These are phyloP conservation scores for maize (Zea mays) DNA, from an alignment of 176 grass and related monocot genomes.

Conservation along the genomic window Zm-B73-REFERENCE-NAM-5.0 NC_050103.1:72576001-72576500, in stretches of 20 bases:
- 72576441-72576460: background rate
- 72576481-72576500: background rate
- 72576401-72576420: background rate
- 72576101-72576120: background rate
- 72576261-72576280: background rate
- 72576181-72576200: constrained; percentile 2
- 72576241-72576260: background rate
- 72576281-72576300: background rate
- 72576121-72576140: background rate
- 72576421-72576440: background rate
- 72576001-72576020: background rate
- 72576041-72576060: background rate
- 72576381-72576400: background rate
- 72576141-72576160: background rate
- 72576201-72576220: background rate
- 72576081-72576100: background rate
- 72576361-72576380: background rate
- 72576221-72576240: constrained; percentile 2
- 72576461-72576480: background rate
- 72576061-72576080: background rate
- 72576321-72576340: background rate
- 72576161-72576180: background rate
- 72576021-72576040: background rate
- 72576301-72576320: background rate
- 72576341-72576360: background rate